Evolutionary conservation across 2,329 filamentous ascomycete species (phyloP), one percentile per base, ranked within the genome.

Genomic region (Colletotrichum cereale): DNA sequence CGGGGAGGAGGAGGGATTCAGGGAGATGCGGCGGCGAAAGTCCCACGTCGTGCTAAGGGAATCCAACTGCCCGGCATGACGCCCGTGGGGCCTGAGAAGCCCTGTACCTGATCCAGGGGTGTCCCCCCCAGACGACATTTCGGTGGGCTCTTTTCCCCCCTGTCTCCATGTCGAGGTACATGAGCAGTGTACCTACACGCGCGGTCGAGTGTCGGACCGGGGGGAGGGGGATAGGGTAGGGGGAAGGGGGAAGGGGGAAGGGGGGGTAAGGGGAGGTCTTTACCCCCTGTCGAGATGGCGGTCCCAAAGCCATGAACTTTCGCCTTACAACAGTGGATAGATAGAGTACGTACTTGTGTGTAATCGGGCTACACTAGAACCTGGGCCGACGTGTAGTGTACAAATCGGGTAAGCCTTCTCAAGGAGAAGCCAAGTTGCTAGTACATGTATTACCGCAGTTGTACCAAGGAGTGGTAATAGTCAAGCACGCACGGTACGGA

Each of bases 31-130:
- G 68, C 68, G 68, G 64, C 68, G 68, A 71, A 67, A 67, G 68
- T 67, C 64, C 68, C 73, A 72, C 66, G 72, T 60, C 62, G 65
- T 70, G 66, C 47, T 48, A 65, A 72, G 60, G 66, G 60, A 52
- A 61, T 68, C 73, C 72, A 73, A 57, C 68, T 64, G 60, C 73
- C 72, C 72, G 73, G 72, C 69, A 73, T 71, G 73, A 74, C 69
- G 72, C 64, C 52, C 69, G 69, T 74, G 73, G 73, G 72, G 67
- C 73, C 71, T 52, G 31, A 69, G 38, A 65, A 67, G 68, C 68
- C 61, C 60, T 70, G 67, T 70, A 65, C 70, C 66, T 72, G 70
- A 70, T 60, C 67, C 70, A 66, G 61, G 70, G 70, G 70, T 70
- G 70, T 12, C 68, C 60, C 70, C 65, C 66, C 55, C 50, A 56